Evolutionary conservation across 192 early-diverging fungal genomes (phyloP).

Genomic region (Mortierella claussenii): DNA sequence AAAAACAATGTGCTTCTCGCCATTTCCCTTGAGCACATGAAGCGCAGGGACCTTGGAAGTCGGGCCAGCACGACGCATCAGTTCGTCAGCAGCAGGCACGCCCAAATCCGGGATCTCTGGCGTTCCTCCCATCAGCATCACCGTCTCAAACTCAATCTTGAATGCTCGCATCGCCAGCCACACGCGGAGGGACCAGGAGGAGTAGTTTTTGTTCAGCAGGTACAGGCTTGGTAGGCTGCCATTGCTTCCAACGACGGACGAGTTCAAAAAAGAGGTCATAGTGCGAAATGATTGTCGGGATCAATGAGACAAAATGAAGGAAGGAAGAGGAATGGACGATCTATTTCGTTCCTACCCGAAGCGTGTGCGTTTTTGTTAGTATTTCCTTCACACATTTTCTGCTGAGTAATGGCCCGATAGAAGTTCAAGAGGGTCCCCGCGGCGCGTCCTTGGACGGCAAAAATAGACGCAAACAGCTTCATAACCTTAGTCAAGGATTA

Average conservation of each 20-base stretch:
- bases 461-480: no score
- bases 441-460: no score
- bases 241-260: background rate
- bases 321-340: no score
- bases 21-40: conserved; percentile 16
- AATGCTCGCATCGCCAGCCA: conserved; percentile 39
- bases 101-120: conserved; percentile 31
- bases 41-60: conserved; percentile 47
- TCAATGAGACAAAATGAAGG: no score
- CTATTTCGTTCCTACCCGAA: no score
- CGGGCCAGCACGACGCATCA: conserved; percentile 45
- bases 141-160: conserved; percentile 25
- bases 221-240: conserved; percentile 4
- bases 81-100: conserved; percentile 5
- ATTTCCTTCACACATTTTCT: no score
- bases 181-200: conserved; percentile 50
- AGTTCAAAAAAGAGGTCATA: background rate
- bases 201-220: conserved; percentile 51
- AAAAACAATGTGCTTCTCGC: conserved; percentile 47
- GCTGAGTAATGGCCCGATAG: no score
- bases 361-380: no score
- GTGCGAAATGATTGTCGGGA: background rate
- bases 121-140: conserved; percentile 19
- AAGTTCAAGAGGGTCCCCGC: no score
- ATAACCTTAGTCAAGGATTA: no score